Base-by-base conservation (phyloP, 139 green algal species). In the Mesotaenium endlicherianum region DNA sequence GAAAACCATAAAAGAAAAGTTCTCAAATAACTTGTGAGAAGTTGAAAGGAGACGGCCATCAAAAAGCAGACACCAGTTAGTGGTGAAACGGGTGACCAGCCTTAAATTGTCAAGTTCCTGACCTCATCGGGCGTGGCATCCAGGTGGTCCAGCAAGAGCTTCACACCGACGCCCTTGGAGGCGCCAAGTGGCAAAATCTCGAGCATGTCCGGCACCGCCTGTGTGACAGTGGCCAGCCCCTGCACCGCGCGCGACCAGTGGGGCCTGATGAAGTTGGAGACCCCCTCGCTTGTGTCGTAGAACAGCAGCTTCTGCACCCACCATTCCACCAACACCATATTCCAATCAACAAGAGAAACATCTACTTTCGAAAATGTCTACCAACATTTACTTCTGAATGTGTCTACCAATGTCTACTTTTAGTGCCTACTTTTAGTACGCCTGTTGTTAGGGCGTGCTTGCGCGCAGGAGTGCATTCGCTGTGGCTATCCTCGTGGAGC, bases 151-250 rank as follows among this genome's bases (percentile, higher is more conserved):
- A 89, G 67, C 70, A 89, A 43, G 8, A 67, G 38, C 38, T 42
- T 30, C n/a, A 95, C 83, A 14, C 83, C 83, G 71, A 6, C 86
- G 89, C 93, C 95, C 87, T 99, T 99, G 91, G 96, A 94, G 16
- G 94, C 91, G 0, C 96, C 95, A 2, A 68, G 40, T 0, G 95
- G 95, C 44, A 98, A 91, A 6, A 98, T 82, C 89, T 98, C 95
- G 39, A 99, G 86, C 95, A 98, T 98, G 69, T 92, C 92, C 6
- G 91, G 87, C 50, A 99, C 94, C 0, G 96, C 95, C 87, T 97
- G 83, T 2, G 83, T 88, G 30, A 88, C 64, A 38, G 77, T 70
- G 2, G 83, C 83, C n/a, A 30, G 41, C 34, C 78, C 76, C 14
- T 26, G 47, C 26, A 80, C 82, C 38, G 77, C 77, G 6, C 34